A percentile compares a stretch with the other conserved stretches of the same genome.
Conservation (phyloP, 805 yeast species). For the Pichia californica region DNA sequence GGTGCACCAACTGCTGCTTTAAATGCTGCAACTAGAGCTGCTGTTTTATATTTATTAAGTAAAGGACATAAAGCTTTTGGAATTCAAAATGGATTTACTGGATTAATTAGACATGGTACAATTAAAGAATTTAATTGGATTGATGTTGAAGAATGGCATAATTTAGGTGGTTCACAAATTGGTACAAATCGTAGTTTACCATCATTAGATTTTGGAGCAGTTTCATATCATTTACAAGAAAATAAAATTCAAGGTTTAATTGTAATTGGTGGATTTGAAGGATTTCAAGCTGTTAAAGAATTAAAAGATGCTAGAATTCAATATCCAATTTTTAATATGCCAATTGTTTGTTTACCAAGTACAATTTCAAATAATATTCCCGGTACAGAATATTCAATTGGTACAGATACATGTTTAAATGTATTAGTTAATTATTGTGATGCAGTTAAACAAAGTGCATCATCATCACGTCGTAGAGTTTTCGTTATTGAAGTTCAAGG, state of each 20-base stretch:
- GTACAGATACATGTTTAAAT: slow-evolving; percentile 94
- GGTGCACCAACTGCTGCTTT: slow-evolving; percentile 98
- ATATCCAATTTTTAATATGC: slow-evolving; percentile 91
- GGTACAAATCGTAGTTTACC: slow-evolving; percentile 94
- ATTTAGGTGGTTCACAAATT: slow-evolving; percentile 89
- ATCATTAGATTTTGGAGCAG: slow-evolving; percentile 75
- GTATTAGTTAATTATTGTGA: slow-evolving; percentile 89
- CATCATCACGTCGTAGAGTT: slow-evolving; percentile 88
- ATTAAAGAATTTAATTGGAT: slow-evolving; percentile 72
- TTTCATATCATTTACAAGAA: slow-evolving; percentile 90
- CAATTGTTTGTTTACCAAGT: slow-evolving; percentile 90
- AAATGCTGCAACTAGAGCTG: slow-evolving; percentile 89
- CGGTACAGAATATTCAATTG: slow-evolving; percentile 95
- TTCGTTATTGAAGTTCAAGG: slow-evolving; percentile 98
- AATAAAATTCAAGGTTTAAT: slow-evolving; percentile 82
- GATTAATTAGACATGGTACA: slow-evolving; percentile 84
- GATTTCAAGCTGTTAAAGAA: slow-evolving; percentile 79
- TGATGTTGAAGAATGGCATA: slow-evolving; percentile 83
- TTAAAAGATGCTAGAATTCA: slow-evolving; percentile 66
- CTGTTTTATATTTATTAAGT: slow-evolving; percentile 80
- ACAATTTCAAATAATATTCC: slow-evolving; percentile 97
- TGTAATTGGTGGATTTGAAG: slow-evolving; percentile 95
- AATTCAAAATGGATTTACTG: slow-evolving; percentile 88
- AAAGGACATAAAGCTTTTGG: slow-evolving; percentile 89
- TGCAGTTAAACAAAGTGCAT: slow-evolving; percentile 88